Evolutionary conservation across 1,284 basidiomycete species (phyloP), one percentile per base, ranked within the genome.

Genomic region (Singerocomus inundabilis): DNA sequence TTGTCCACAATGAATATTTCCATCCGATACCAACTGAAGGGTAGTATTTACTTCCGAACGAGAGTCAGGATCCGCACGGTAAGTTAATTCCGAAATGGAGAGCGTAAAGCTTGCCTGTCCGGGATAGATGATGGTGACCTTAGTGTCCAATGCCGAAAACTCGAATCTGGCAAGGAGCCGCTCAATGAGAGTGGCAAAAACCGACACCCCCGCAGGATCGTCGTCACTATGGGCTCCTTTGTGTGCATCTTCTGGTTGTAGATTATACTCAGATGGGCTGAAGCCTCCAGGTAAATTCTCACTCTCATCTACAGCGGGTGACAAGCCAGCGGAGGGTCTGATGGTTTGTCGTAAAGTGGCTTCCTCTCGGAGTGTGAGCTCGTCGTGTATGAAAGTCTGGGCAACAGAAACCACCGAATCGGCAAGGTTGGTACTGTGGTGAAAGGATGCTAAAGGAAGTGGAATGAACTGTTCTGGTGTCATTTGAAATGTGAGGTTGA

Each of bases 151-250:
- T 25, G 88, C 87, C 57, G 84, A 82, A 61, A 93, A 87, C 55
- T 90, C 81, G 57, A 98, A 88, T 52, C 88, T 79, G 9, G 91
- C 81, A 12, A 97, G 78, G 4, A 97, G 73, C 12, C 85, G 79
- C 66, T 96, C 93, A 41, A 95, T 84, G 37, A 96, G 76, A 29
- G 82, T 80, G 16, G 93, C 88, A 62, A 98, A 86, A 40, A 96
- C 74, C 2, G 91, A 92, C 16, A 93, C 85, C 29, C 87, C 87
- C 31, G 75, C 77, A 32, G 84, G 84, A 51, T 86, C 82, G n/a
- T 67, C 60, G 38, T 83, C 79, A n/a, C 66, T 51, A 50, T 70
- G 63, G 18, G 64, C 52, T 4, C 65, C 63, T 44, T 55, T 56
- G 31, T 21, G 56, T 29, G 29, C 37, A 36, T 58, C 53, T 53